A percentile compares a stretch with the other conserved stretches of the same genome.
Conservation (phyloP, 192 early-diverging fungal species). For the Rhizoclosmatium sp. region DNA sequence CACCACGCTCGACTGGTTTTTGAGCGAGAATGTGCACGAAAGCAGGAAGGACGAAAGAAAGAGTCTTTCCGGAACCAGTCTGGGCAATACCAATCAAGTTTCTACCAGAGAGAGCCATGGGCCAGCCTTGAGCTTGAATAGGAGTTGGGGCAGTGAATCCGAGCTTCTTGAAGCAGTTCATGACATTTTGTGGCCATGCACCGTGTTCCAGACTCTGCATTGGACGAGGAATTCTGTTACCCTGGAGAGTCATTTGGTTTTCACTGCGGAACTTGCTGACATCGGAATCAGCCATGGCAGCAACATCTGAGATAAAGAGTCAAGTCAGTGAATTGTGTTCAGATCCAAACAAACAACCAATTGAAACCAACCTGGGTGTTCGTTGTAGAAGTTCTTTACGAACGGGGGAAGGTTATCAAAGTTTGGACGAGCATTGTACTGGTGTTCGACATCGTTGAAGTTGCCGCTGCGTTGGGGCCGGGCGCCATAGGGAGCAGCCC, state of each 20-base stretch:
- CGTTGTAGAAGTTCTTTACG: constrained; percentile 62
- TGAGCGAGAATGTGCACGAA: constrained; percentile 73
- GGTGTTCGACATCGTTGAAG: constrained; percentile 47
- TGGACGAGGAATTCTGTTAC: constrained; percentile 65
- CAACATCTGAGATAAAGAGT: constrained; percentile 28
- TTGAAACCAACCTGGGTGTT: constrained; percentile 11
- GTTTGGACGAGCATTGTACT: constrained; percentile 47
- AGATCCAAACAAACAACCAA: background rate
- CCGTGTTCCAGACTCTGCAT: constrained; percentile 78
- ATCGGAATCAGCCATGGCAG: constrained; percentile 40
- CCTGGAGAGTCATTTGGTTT: constrained; percentile 69
- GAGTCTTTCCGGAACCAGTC: constrained; percentile 74
- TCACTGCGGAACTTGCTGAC: constrained; percentile 62
- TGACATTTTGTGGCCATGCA: constrained; percentile 70
- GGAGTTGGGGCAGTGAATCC: constrained; percentile 86
- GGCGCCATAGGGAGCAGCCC: constrained; percentile 25
- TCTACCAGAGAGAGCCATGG: constrained; percentile 82
- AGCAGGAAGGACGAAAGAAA: constrained; percentile 89
- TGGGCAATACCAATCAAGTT: constrained; percentile 95
- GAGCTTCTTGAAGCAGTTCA: constrained; percentile 56
- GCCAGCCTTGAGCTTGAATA: constrained; percentile 95
- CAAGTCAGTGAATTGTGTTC: background rate
- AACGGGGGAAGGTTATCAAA: constrained; percentile 49
- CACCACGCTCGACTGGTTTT: constrained; percentile 46
- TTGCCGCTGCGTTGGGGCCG: constrained; percentile 35